phyloP scores from a whole-genome alignment of 2,329 filamentous ascomycete species.

The Fusarium haematococcum region DNA sequence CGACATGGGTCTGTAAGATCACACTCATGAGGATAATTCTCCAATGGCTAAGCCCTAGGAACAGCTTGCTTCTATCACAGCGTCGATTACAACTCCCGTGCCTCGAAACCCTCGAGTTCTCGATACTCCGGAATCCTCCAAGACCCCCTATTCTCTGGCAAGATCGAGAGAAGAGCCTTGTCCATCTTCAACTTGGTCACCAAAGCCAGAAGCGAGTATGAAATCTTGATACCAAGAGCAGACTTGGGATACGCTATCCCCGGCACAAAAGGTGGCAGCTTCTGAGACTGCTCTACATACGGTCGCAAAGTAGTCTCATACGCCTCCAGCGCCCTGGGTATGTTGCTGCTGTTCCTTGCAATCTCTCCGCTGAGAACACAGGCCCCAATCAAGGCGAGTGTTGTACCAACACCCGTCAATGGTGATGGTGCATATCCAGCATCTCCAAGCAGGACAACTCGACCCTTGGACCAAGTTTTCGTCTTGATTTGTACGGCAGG shows the following conservation, averaged over 20 bases:
- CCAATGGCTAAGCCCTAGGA: background rate
- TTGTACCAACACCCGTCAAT: constrained; percentile 62
- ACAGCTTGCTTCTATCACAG: background rate
- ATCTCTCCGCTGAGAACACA: constrained; percentile 64
- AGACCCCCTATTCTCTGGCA: constrained; percentile 17
- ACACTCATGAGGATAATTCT: background rate
- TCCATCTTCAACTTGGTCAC: constrained; percentile 28
- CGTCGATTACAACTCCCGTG: background rate
- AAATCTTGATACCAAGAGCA: constrained; percentile 40
- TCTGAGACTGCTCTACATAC: constrained; percentile 54
- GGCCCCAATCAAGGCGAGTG: constrained; percentile 57
- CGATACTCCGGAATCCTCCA: constrained; percentile 31
- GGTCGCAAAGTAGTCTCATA: constrained; percentile 58
- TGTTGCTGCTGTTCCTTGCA: constrained; percentile 32
- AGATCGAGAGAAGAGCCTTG: constrained; percentile 19
- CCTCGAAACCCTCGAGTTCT: background rate
- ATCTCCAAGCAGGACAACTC: constrained; percentile 62
- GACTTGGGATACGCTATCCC: constrained; percentile 44
- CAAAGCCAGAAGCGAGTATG: constrained; percentile 28
- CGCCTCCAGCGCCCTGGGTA: constrained; percentile 46
- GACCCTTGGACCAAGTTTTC: constrained; percentile 48
- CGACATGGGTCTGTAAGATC: background rate
- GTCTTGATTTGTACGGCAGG: constrained; percentile 57
- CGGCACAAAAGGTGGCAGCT: constrained; percentile 44
- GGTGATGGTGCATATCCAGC: constrained; percentile 60